Conservation (phyloP, 2,329 filamentous ascomycete genomes). For the Claviceps pusilla region DNA sequence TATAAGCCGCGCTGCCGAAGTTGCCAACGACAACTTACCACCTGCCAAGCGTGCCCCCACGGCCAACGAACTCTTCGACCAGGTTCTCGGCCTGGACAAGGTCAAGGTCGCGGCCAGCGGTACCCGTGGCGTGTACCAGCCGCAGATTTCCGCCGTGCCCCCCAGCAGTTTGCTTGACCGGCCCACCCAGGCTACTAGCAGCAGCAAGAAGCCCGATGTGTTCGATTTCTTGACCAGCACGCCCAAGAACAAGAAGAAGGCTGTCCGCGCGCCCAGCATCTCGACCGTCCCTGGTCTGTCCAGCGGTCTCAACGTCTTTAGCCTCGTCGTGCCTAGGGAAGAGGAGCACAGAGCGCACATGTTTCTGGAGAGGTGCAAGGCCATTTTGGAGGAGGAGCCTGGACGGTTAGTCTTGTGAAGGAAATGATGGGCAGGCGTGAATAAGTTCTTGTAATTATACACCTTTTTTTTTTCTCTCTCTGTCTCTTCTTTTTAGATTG, state of each 20-base stretch:
- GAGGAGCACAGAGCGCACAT: slow-evolving; percentile 70
- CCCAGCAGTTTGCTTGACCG: slow-evolving; percentile 25
- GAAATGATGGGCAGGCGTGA: neutral
- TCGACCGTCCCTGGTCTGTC: slow-evolving; percentile 31
- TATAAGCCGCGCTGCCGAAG: slow-evolving; percentile 65
- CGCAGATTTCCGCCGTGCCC: slow-evolving; percentile 49
- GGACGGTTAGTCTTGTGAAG: slow-evolving; percentile 52
- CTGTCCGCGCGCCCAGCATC: slow-evolving; percentile 12
- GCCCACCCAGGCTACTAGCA: slow-evolving; percentile 11
- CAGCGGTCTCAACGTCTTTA: slow-evolving; percentile 61
- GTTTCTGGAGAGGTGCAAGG: slow-evolving; percentile 79
- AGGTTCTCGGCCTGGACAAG: slow-evolving; percentile 58
- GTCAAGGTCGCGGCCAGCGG: slow-evolving; percentile 27
- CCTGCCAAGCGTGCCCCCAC: slow-evolving; percentile 46
- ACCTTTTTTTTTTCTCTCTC: no score
- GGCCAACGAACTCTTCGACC: slow-evolving; percentile 74
- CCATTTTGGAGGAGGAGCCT: slow-evolving; percentile 65
- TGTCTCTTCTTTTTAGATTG: no score
- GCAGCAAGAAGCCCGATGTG: slow-evolving; percentile 43
- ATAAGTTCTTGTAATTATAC: neutral
- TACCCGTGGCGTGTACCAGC: slow-evolving; percentile 50
- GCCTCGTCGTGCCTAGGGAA: slow-evolving; percentile 58
- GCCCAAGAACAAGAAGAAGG: slow-evolving; percentile 8
- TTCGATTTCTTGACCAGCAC: slow-evolving; percentile 55
- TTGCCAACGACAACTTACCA: slow-evolving; percentile 80